These are phyloP conservation scores for Chamaecyparis obtusa DNA, from an alignment of 75 land plant genomes.

Conservation along the genomic window DNA sequence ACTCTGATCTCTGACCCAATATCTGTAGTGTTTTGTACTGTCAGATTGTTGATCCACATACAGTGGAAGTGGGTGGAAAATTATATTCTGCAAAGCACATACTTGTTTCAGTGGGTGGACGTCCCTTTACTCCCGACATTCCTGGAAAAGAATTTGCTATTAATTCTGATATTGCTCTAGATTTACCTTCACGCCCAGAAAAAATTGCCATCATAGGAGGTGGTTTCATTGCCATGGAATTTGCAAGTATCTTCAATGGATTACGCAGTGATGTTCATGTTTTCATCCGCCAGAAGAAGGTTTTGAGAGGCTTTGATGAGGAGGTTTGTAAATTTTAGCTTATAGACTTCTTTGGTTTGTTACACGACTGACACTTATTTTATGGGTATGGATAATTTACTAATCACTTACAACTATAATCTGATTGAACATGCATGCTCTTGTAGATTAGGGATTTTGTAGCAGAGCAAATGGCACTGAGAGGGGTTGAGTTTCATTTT, in stretches of 20 bases:
- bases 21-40: slow-evolving; percentile 1
- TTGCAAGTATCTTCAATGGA: slow-evolving; percentile 98
- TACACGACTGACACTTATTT: not conserved
- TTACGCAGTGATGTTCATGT: slow-evolving; percentile 88
- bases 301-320: slow-evolving; percentile 89
- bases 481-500: slow-evolving; percentile 89
- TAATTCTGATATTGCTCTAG: slow-evolving; percentile 94
- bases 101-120: slow-evolving; percentile 91
- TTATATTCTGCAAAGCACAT: slow-evolving; percentile 81
- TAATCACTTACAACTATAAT: not conserved
- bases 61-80: slow-evolving; percentile 91
- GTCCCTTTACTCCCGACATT: slow-evolving; percentile 84
- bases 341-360: not conserved
- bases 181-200: slow-evolving; percentile 87
- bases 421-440: not conserved
- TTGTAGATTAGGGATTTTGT: slow-evolving; percentile 93
- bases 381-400: not conserved
- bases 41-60: slow-evolving; percentile 91
- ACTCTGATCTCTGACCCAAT: not conserved
- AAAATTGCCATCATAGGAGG: slow-evolving; percentile 97
- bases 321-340: slow-evolving; percentile 44
- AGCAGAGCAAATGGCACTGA: slow-evolving; percentile 80
- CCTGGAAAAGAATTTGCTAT: slow-evolving; percentile 94
- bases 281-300: slow-evolving; percentile 75
- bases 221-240: slow-evolving; percentile 97